Evolutionary conservation across 2,329 filamentous ascomycete genomes (phyloP), one percentile per base, ranked within the genome.

Genomic region (Penicillium digitatum): DNA sequence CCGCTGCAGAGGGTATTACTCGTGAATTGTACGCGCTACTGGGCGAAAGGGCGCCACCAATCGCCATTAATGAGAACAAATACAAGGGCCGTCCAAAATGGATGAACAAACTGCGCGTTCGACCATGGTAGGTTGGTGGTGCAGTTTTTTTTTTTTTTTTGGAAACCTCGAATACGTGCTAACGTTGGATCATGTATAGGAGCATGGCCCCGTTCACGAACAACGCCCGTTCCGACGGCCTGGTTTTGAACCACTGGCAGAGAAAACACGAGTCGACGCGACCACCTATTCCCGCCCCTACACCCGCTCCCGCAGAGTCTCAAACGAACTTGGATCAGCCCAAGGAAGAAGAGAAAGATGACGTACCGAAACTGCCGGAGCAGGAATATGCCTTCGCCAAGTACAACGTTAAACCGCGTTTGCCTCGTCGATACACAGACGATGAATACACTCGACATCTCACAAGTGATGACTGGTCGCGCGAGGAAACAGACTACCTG

Each of bases 401-500:
- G 69, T 97, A 88, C 80, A 95, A 96, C 69, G 86, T 95, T 52
- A 82, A 87, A 61, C 83, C 93, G 14, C 82, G 87, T 4, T 80
- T 91, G 34, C 90, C 92, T 0, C 81, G 86, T 57, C 66, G 68
- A 60, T 97, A 97, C 73, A 90, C 84, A 58, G 88, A 95, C 60
- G 89, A 92, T 59, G 87, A 95, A 70, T 99, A 99, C 74, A 82
- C 87, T 57, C 80, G 84, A 54, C 84, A 88, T 58, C 75, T 99
- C 48, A 82, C 85, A 64, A 87, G 81, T 67, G 78, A 84, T 14
- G 86, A 93, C 64, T 99, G 94, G 94, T 87, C 88, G 14, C 90
- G 88, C 67, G 87, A 94, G 65, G 94, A 99, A 75, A 99, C 94
- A 9, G 91, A 96, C 69, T 96, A 96, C 69, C 75, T 99, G 59